A percentile compares a stretch with the other conserved stretches of the same genome.
Conservation (phyloP, 2,329 filamentous ascomycete genomes). For the Stachybotrys elegans region DNA sequence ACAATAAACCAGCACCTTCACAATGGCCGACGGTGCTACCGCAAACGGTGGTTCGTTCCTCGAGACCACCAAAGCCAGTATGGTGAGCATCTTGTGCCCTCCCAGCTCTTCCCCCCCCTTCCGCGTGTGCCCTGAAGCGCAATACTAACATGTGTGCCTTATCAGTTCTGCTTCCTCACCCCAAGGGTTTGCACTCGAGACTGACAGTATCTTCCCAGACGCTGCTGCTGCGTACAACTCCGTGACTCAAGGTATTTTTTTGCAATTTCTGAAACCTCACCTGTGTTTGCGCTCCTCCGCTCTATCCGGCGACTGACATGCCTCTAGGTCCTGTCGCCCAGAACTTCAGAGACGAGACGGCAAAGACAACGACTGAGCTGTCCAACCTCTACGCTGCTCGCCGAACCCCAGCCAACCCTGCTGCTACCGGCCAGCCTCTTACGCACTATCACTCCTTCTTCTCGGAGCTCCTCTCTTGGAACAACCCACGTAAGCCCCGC, state of each 20-base stretch:
- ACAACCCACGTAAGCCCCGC: slow-evolving; percentile 55
- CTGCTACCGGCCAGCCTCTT: slow-evolving; percentile 57
- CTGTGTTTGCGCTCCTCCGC: slow-evolving; percentile 9
- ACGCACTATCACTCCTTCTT: slow-evolving; percentile 71
- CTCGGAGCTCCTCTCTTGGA: slow-evolving; percentile 63
- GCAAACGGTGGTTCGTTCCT: slow-evolving; percentile 42
- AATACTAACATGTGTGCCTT: too few relatives aligned
- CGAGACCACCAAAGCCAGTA: slow-evolving; percentile 48
- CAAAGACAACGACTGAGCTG: slow-evolving; percentile 52
- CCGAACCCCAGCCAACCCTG: slow-evolving; percentile 45
- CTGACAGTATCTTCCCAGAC: slow-evolving; percentile 34
- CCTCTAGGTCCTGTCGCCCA: slow-evolving; percentile 51
- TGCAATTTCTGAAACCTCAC: background rate
- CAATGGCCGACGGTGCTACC: slow-evolving; percentile 24
- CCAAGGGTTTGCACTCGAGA: too few relatives aligned
- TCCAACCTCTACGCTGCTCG: slow-evolving; percentile 54
- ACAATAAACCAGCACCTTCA: slow-evolving; percentile 11
- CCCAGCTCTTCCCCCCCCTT: background rate
- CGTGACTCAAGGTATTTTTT: slow-evolving; percentile 38
- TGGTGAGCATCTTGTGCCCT: slow-evolving; percentile 34
- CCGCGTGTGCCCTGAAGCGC: background rate
- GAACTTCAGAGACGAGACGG: slow-evolving; percentile 51
- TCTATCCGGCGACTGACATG: slow-evolving; percentile 2
- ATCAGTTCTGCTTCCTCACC: too few relatives aligned
- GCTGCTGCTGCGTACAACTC: slow-evolving; percentile 43